These are phyloP conservation scores for Pichia sp. DNA, from an alignment of 1,139 yeast species.

Conservation along the genomic window DNA sequence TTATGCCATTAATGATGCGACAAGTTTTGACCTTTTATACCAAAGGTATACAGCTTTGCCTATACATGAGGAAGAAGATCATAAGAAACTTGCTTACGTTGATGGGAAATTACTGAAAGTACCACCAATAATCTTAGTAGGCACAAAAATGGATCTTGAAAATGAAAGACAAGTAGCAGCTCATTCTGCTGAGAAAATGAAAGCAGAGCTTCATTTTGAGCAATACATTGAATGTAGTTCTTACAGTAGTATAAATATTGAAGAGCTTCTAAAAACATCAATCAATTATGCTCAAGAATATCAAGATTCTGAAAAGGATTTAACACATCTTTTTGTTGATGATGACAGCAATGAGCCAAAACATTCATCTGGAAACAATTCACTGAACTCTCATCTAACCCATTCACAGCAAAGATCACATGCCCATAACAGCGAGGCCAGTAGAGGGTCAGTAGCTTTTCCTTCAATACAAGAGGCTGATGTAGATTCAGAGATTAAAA, in stretches of 20 bases:
- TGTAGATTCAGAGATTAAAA: too few species aligned
- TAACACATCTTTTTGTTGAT: conserved; percentile 9
- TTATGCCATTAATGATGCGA: conserved; percentile 39
- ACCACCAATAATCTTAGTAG: conserved; percentile 28
- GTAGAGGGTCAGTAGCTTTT: not conserved
- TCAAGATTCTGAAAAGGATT: conserved; percentile 11
- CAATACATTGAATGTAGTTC: conserved; percentile 47
- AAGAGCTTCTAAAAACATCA: conserved; percentile 39
- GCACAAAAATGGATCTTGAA: conserved; percentile 30
- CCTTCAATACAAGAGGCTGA: not conserved
- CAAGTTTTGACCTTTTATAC: conserved; percentile 18
- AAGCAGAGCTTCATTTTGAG: conserved; percentile 37
- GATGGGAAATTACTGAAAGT: conserved; percentile 8
- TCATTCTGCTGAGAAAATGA: conserved; percentile 31
- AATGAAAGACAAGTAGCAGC: conserved; percentile 40
- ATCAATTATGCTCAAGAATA: conserved; percentile 28
- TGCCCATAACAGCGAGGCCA: conserved; percentile 5
- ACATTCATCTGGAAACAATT: not conserved
- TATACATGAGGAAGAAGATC: conserved; percentile 11
- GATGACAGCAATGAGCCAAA: conserved; percentile 8
- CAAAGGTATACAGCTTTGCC: conserved; percentile 12
- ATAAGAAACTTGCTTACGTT: conserved; percentile 4
- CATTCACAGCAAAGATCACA: conserved; percentile 4
- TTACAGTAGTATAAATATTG: conserved; percentile 43
- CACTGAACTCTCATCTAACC: not conserved